phyloP scores from a whole-genome alignment of 176 grass and related monocot species.

The Puya raimondii region DNA sequence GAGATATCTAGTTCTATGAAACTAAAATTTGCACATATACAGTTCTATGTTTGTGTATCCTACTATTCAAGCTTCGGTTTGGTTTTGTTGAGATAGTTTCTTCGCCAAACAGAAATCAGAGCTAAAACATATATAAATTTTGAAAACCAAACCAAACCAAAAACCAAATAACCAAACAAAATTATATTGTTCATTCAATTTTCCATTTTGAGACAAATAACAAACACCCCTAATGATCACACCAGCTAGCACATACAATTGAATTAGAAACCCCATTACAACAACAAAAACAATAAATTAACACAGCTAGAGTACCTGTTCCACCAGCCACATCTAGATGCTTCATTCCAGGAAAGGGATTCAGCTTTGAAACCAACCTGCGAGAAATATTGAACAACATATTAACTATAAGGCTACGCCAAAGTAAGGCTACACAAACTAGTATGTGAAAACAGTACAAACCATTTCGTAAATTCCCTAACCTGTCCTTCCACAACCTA shows the following conservation, averaged over 20 bases:
- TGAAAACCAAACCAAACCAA: no score
- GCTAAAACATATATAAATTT: no score
- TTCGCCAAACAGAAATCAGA: no score
- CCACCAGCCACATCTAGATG: constrained; percentile 94
- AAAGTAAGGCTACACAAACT: not conserved
- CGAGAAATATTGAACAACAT: constrained; percentile 3
- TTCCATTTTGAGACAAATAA: no score
- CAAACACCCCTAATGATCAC: no score
- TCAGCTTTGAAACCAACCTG: constrained; percentile 66
- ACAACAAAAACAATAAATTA: not conserved
- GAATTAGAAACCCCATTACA: not conserved
- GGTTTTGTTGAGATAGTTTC: no score
- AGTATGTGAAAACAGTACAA: not conserved
- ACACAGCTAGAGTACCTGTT: constrained; percentile 41
- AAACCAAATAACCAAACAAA: no score
- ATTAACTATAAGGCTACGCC: not conserved
- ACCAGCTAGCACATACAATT: not conserved
- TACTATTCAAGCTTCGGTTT: no score
- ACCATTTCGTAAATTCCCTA: not conserved
- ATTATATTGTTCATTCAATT: no score
- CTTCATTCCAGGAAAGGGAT: constrained; percentile 91
- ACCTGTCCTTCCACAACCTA: constrained; percentile 92
- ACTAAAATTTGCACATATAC: no score
- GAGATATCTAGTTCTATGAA: no score
- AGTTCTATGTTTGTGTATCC: no score